Conservation (phyloP, 2,329 filamentous ascomycete genomes). For the Aspergillus tubingensis region DNA sequence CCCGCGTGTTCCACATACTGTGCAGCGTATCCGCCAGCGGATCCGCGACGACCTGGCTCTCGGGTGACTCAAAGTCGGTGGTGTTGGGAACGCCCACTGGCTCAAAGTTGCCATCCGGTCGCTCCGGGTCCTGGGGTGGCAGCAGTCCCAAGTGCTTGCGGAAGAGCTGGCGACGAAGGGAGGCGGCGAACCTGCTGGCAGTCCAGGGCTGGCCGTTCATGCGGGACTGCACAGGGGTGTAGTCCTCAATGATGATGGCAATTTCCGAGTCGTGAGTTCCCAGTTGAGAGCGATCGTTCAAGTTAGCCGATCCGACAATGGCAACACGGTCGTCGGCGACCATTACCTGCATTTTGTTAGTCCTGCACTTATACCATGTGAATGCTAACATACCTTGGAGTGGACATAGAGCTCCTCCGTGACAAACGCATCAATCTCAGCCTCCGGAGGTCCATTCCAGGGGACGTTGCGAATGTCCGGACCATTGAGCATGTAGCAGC, state of each 20-base stretch:
- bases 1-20: conserved; percentile 59
- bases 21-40: conserved; percentile 60
- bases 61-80: conserved; percentile 55
- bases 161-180: conserved; percentile 80
- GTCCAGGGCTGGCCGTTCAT: conserved; percentile 80
- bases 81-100: conserved; percentile 59
- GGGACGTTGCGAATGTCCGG: conserved; percentile 67
- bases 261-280: conserved; percentile 91
- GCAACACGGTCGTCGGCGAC: conserved; percentile 85
- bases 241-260: conserved; percentile 86
- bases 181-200: conserved; percentile 79
- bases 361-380: neutral
- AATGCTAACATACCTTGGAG: conserved; percentile 45
- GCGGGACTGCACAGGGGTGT: conserved; percentile 64
- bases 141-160: conserved; percentile 86
- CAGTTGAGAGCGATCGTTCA: conserved; percentile 87
- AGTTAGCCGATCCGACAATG: conserved; percentile 83
- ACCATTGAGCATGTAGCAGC: conserved; percentile 81
- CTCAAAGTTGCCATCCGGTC: conserved; percentile 58
- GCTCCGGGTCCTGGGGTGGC: conserved; percentile 68
- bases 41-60: conserved; percentile 57
- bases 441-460: conserved; percentile 57
- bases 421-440: conserved; percentile 64
- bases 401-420: conserved; percentile 66
- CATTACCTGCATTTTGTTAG: conserved; percentile 51